Conservation (phyloP, 805 yeast genomes). For the Candida chilensis region DNA sequence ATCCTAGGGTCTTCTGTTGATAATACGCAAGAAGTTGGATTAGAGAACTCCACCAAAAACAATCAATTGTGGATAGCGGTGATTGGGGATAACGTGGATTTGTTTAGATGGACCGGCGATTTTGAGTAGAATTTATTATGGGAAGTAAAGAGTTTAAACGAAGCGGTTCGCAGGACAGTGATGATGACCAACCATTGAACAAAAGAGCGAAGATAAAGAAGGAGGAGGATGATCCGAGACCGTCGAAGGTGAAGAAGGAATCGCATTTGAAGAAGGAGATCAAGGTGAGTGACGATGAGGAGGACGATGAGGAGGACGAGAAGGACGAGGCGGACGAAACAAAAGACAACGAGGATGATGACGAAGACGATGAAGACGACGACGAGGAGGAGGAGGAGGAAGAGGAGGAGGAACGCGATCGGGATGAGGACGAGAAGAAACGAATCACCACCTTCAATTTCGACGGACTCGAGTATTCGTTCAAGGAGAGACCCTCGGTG, state of each 20-base stretch:
- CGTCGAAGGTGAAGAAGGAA: no score
- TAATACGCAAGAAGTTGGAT: no score
- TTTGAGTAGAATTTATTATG: no score
- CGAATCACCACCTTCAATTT: slow-evolving; percentile 45
- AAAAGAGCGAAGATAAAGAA: slow-evolving; percentile 1
- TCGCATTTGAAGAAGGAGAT: no score
- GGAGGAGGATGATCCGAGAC: no score
- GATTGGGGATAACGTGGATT: no score
- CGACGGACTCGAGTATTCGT: slow-evolving; percentile 75
- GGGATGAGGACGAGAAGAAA: slow-evolving; percentile 30
- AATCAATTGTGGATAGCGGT: no score
- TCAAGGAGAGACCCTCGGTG: slow-evolving; percentile 89
- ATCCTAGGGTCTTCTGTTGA: no score
- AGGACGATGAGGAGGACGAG: slow-evolving; percentile 7
- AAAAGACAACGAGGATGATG: slow-evolving; percentile 8
- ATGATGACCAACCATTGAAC: not conserved
- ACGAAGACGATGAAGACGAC: slow-evolving; percentile 9
- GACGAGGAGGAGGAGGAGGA: slow-evolving; percentile 15
- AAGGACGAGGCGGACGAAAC: slow-evolving; percentile 6
- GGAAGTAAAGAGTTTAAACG: not conserved
- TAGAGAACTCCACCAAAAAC: no score
- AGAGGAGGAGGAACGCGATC: slow-evolving; percentile 18
- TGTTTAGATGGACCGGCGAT: no score
- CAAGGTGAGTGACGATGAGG: slow-evolving; percentile 5
- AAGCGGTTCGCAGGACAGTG: not conserved